A percentile compares a stretch with the other conserved stretches of the same genome.
Conservation (phyloP, 2,329 filamentous ascomycete genomes). For the Fusarium brevicatenulatum region DNA sequence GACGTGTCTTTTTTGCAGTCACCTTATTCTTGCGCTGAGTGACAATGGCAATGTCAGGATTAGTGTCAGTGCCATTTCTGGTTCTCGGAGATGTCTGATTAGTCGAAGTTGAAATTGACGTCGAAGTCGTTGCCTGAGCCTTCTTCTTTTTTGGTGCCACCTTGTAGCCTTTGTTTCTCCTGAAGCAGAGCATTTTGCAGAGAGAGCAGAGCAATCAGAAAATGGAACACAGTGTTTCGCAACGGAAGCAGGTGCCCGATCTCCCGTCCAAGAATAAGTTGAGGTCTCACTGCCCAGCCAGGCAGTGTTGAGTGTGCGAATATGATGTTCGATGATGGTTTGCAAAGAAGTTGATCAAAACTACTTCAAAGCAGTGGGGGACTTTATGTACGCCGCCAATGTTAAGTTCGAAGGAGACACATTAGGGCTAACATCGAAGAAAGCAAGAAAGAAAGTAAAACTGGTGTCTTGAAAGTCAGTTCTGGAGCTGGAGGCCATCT, state of each 20-base stretch:
- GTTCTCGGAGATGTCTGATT: background rate
- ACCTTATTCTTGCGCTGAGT: background rate
- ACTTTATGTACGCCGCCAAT: background rate
- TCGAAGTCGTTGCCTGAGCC: constrained; percentile 5
- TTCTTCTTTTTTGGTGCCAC: constrained; percentile 38
- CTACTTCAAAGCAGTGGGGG: background rate
- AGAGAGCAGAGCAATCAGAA: background rate
- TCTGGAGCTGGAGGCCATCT: background rate
- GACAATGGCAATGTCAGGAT: background rate
- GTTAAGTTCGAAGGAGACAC: background rate
- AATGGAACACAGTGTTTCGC: background rate
- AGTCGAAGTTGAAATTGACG: background rate
- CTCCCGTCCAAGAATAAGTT: background rate
- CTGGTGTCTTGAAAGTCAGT: background rate
- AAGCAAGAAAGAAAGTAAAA: background rate
- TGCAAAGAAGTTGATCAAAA: background rate
- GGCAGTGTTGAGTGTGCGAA: background rate
- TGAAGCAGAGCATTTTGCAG: constrained; percentile 41
- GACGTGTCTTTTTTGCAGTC: background rate
- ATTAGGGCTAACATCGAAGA: background rate
- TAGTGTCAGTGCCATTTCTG: background rate
- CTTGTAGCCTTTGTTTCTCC: constrained; percentile 39
- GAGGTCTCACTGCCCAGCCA: background rate
- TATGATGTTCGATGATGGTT: background rate
- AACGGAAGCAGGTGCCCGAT: background rate